A percentile compares a stretch with the other conserved stretches of the same genome.
These are phyloP conservation scores for Penicillium roqueforti DNA, from an alignment of 495 filamentous ascomycete genomes.

Conservation along the genomic window DNA sequence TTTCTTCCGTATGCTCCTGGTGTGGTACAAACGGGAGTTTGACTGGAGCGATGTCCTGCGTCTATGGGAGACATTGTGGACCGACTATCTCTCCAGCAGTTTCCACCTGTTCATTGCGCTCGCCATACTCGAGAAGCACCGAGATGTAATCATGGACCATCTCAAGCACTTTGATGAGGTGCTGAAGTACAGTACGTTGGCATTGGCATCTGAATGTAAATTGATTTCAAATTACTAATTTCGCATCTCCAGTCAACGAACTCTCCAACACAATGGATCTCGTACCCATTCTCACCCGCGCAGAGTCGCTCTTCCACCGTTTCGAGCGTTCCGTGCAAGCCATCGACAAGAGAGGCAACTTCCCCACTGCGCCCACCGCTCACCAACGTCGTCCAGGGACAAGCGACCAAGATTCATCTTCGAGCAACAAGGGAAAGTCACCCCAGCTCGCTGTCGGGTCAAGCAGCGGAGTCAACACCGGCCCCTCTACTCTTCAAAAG, in stretches of 20 bases:
- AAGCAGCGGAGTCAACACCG: constrained; percentile 25
- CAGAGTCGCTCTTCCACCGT: constrained; percentile 80
- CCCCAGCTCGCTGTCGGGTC: constrained; percentile 25
- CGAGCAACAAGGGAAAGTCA: constrained; percentile 34
- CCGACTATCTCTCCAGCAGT: constrained; percentile 78
- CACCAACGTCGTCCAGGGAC: constrained; percentile 45
- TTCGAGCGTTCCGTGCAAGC: constrained; percentile 85
- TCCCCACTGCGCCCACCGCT: constrained; percentile 61
- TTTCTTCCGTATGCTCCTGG: constrained; percentile 97
- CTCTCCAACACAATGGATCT: constrained; percentile 90
- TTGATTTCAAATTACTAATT: constrained; percentile 1
- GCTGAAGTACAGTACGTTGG: constrained; percentile 78
- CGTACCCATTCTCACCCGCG: constrained; percentile 73
- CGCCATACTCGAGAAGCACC: constrained; percentile 92
- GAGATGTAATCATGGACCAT: constrained; percentile 91
- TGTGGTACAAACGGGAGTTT: constrained; percentile 99
- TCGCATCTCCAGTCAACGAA: constrained; percentile 67
- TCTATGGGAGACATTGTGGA: constrained; percentile 94
- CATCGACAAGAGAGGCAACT: constrained; percentile 79
- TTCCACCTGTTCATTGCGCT: constrained; percentile 95
- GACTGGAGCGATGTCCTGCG: constrained; percentile 79
- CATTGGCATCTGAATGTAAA: constrained; percentile 6
- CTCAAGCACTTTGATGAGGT: constrained; percentile 95
- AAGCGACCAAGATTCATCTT: constrained; percentile 9
- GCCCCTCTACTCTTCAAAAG: constrained; percentile 16